Percentiles rank a stretch among this genome's conserved stretches.
Conservation (phyloP, 257 asterid genomes). For the Capsicum chinense region DNA sequence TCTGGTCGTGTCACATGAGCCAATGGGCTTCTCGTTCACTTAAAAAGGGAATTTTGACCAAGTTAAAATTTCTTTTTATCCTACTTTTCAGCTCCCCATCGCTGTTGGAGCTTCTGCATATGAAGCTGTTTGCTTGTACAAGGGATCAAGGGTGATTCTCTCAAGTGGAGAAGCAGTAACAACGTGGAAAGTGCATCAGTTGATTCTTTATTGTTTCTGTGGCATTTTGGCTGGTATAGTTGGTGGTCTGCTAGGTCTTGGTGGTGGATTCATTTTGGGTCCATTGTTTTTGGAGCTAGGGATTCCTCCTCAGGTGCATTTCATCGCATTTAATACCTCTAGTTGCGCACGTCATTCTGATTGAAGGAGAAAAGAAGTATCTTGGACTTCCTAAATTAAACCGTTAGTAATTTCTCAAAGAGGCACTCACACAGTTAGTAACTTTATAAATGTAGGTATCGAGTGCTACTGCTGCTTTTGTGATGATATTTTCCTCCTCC, state of each 20-base stretch:
- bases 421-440: not conserved
- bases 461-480: conserved; percentile 64
- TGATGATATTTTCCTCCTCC: conserved; percentile 62
- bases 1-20: not conserved
- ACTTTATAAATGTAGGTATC: conserved; percentile 46
- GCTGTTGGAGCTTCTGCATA: conserved; percentile 59
- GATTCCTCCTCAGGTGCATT: conserved; percentile 64
- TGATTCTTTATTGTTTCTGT: conserved; percentile 54
- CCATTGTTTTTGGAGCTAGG: conserved; percentile 64
- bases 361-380: not conserved
- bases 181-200: conserved; percentile 51
- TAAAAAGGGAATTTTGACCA: not conserved
- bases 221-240: conserved; percentile 66
- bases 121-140: conserved; percentile 57
- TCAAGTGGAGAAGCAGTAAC: conserved; percentile 48
- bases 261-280: conserved; percentile 71
- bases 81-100: conserved; percentile 54
- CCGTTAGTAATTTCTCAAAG: not conserved
- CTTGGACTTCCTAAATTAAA: not conserved
- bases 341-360: not conserved
- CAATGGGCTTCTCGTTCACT: not conserved
- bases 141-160: conserved; percentile 53
- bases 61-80: not conserved
- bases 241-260: conserved; percentile 72
- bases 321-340: not conserved